A percentile compares a stretch with the other conserved stretches of the same genome.
These are phyloP conservation scores for Yarrowia osloensis DNA, from an alignment of 805 yeast genomes.

Conservation along the genomic window DNA sequence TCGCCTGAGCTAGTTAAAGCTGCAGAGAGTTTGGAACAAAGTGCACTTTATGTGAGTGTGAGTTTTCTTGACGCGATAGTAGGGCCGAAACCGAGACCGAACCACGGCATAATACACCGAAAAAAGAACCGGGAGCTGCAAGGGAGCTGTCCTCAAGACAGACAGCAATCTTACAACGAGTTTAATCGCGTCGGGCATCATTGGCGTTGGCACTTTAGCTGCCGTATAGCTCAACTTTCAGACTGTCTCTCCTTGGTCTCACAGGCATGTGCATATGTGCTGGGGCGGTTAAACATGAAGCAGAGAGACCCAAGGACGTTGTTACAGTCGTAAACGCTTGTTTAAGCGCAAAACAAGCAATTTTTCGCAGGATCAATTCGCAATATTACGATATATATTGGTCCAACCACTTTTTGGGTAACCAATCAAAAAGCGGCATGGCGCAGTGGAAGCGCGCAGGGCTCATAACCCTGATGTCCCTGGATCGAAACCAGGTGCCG, in stretches of 20 bases:
- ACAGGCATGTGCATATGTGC: neutral
- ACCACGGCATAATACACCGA: neutral
- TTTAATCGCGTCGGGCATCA: neutral
- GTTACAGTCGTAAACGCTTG: neutral
- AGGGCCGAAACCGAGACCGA: neutral
- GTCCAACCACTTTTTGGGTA: neutral
- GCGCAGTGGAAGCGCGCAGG: slow-evolving; percentile 86
- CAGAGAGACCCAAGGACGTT: neutral
- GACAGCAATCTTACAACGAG: neutral
- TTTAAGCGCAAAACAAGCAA: neutral
- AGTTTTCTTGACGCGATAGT: neutral
- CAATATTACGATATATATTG: neutral
- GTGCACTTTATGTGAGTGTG: neutral
- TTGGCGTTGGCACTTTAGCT: neutral
- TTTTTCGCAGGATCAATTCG: neutral
- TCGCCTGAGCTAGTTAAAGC: neutral
- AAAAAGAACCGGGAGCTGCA: neutral
- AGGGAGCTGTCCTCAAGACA: neutral
- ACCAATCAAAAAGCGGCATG: slow-evolving; percentile 43
- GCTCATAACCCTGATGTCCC: slow-evolving; percentile 95
- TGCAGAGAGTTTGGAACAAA: slow-evolving; percentile 17
- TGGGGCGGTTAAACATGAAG: neutral
- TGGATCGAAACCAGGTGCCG: slow-evolving; percentile 91
- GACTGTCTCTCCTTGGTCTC: neutral
- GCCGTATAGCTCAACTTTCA: neutral